Evolutionary conservation across 2,329 filamentous ascomycete genomes (phyloP).

Genomic region (Pleoardoris graminearum): DNA sequence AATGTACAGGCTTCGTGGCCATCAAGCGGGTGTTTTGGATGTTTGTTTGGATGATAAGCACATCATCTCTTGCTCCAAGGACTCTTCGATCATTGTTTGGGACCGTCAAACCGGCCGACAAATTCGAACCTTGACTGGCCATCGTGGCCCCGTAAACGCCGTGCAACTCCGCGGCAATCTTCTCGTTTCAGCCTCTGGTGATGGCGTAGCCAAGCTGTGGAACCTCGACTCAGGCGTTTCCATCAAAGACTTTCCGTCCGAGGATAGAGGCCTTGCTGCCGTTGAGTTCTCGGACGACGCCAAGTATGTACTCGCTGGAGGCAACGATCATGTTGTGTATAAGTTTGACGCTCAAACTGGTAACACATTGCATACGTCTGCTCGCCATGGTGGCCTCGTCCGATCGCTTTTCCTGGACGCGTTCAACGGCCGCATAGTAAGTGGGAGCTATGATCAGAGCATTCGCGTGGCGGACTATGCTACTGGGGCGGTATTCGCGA

Average conservation of each 20-base stretch:
- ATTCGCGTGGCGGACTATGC: constrained; percentile 93
- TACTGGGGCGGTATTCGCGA: constrained; percentile 74
- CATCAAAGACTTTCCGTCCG: constrained; percentile 86
- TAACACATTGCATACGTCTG: constrained; percentile 76
- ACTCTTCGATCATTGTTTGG: constrained; percentile 92
- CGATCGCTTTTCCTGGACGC: constrained; percentile 90
- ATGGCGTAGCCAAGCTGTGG: constrained; percentile 93
- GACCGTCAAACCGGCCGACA: constrained; percentile 77
- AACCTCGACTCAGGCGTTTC: constrained; percentile 86
- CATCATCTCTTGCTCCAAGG: constrained; percentile 97
- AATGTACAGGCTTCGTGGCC: constrained; percentile 74
- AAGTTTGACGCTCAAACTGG: constrained; percentile 95
- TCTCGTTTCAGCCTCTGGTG: constrained; percentile 90
- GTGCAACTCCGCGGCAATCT: constrained; percentile 93
- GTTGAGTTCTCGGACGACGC: constrained; percentile 96
- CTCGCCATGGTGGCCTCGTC: constrained; percentile 83
- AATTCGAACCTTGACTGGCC: constrained; percentile 78
- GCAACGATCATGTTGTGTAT: constrained; percentile 93
- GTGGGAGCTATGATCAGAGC: constrained; percentile 91
- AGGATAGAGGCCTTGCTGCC: constrained; percentile 91
- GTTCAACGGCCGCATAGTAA: constrained; percentile 81
- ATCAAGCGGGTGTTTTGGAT: constrained; percentile 88
- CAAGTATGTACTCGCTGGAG: constrained; percentile 88
- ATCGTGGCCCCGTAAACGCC: constrained; percentile 91
- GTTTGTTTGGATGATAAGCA: constrained; percentile 89